A percentile compares a stretch with the other conserved stretches of the same genome.
Conservation (phyloP, 2,329 filamentous ascomycete genomes). For the Sclerotinia borealis region DNA sequence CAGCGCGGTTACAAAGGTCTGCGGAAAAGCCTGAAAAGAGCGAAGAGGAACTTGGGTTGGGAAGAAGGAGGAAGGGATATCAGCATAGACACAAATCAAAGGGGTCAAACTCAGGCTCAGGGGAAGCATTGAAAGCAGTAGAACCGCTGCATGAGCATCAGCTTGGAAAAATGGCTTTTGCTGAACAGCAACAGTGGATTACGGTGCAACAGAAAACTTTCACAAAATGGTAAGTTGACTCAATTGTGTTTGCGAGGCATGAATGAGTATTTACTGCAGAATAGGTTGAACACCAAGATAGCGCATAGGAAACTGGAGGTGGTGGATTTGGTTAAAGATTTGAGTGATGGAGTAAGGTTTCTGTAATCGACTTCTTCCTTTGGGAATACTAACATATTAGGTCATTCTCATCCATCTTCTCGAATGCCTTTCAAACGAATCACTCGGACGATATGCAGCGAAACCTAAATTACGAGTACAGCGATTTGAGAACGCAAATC, state of each 20-base stretch:
- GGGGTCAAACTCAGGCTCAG: constrained; percentile 10
- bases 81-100: constrained; percentile 8
- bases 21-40: background rate
- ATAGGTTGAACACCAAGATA: constrained; percentile 92
- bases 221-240: constrained; percentile 72
- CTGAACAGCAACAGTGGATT: constrained; percentile 62
- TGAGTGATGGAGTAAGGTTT: constrained; percentile 81
- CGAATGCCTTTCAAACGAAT: constrained; percentile 91
- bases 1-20: constrained; percentile 11
- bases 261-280: constrained; percentile 11
- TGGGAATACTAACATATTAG: constrained; percentile 41
- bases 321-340: constrained; percentile 79
- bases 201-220: constrained; percentile 97
- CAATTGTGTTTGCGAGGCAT: constrained; percentile 1
- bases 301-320: constrained; percentile 71
- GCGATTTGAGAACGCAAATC: constrained; percentile 96
- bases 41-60: background rate
- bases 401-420: constrained; percentile 94
- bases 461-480: constrained; percentile 95
- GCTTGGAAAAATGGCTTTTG: constrained; percentile 53
- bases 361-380: constrained; percentile 5
- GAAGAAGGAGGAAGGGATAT: constrained; percentile 11
- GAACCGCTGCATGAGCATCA: constrained; percentile 31
- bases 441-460: constrained; percentile 91
- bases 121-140: constrained; percentile 27